Percentiles rank a stretch among this genome's conserved stretches.
phyloP scores from a whole-genome alignment of 495 filamentous ascomycete genomes.

The Chlorociboria aeruginascens region DNA sequence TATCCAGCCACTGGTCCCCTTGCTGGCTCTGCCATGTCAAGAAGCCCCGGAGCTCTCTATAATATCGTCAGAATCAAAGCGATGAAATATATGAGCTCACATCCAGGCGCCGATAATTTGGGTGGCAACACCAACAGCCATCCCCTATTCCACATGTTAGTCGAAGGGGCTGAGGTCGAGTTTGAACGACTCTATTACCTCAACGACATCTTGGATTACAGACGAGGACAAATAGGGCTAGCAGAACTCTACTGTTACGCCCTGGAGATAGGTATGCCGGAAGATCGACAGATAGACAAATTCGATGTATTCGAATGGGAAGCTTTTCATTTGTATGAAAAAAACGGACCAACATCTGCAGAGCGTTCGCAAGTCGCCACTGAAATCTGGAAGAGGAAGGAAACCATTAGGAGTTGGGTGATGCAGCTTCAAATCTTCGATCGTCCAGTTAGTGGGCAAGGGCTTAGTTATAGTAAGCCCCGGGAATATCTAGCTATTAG shows the following conservation, averaged over 20 bases:
- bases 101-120: conserved; percentile 8
- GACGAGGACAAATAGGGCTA: conserved; percentile 5
- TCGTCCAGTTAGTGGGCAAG: conserved; percentile 2
- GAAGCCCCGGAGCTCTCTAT: conserved; percentile 8
- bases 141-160: conserved; percentile 1
- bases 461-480: conserved; percentile 6
- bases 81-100: conserved; percentile 7
- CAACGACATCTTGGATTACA: conserved; percentile 10
- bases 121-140: conserved; percentile 10
- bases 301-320: conserved; percentile 7
- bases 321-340: background rate
- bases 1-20: conserved; percentile 7
- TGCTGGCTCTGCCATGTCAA: conserved; percentile 8
- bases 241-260: conserved; percentile 5
- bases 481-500: conserved; percentile 7
- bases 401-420: conserved; percentile 7
- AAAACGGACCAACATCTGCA: conserved; percentile 1
- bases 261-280: conserved; percentile 8
- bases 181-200: conserved; percentile 7
- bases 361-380: conserved; percentile 5
- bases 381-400: conserved; percentile 4
- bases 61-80: conserved; percentile 11
- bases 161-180: conserved; percentile 2
- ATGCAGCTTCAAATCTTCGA: conserved; percentile 6
- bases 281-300: conserved; percentile 3